Conservation (phyloP, 2,329 filamentous ascomycete genomes). For the Pleomassaria siparia region DNA sequence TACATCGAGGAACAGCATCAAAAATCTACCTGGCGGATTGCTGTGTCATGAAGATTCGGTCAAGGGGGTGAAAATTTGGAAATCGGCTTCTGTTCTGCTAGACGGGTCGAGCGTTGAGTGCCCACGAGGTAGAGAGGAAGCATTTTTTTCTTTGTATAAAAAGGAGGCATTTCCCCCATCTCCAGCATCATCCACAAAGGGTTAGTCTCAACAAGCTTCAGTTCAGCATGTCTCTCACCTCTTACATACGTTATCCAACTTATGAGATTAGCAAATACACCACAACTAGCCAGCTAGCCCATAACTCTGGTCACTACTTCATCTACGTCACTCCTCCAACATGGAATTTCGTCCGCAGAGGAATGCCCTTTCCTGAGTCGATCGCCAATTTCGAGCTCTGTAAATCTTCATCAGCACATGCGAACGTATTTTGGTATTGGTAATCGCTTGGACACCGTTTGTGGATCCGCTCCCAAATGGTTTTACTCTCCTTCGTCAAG, state of each 20-base stretch:
- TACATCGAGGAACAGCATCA: too few relatives aligned
- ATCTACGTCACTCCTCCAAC: conserved; percentile 11
- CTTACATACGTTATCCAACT: conserved; percentile 6
- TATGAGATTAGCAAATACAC: conserved; percentile 6
- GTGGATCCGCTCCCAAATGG: conserved; percentile 9
- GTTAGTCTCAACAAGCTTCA: not conserved
- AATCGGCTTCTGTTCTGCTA: too few relatives aligned
- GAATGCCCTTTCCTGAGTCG: conserved; percentile 6
- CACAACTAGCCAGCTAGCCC: conserved; percentile 2
- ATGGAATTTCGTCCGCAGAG: conserved; percentile 9
- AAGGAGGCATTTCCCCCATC: not conserved
- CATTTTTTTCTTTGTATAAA: not conserved
- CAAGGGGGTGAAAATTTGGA: too few relatives aligned
- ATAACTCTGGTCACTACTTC: conserved; percentile 6
- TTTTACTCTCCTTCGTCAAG: not conserved
- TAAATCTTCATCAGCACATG: not conserved
- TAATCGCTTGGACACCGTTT: not conserved
- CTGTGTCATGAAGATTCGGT: too few relatives aligned
- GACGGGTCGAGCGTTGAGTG: too few relatives aligned
- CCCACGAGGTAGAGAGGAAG: too few relatives aligned
- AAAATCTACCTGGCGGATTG: too few relatives aligned
- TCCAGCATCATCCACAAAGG: not conserved
- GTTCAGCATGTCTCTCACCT: conserved; percentile 7
- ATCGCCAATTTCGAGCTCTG: conserved; percentile 10
- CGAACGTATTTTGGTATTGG: not conserved